These are phyloP conservation scores for Fistulifera pelliculosa DNA, from an alignment of 108 stramenopile genomes.

Conservation along the genomic window DNA sequence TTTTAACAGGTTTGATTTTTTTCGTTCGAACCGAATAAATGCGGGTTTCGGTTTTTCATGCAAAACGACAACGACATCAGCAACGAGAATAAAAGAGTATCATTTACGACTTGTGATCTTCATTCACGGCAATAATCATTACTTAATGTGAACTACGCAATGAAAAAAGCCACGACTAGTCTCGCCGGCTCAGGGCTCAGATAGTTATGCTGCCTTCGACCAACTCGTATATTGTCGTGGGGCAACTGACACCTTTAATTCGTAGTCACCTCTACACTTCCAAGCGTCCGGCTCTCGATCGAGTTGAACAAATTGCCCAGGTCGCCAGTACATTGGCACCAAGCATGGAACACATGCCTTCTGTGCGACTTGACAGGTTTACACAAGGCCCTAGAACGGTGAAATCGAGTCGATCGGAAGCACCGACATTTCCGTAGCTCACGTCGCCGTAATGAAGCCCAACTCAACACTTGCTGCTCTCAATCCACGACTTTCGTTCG, in stretches of 20 bases:
- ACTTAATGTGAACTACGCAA: too few relatives aligned
- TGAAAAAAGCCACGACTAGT: too few relatives aligned
- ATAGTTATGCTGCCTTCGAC: too few relatives aligned
- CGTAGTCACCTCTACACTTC: slow-evolving; percentile 2
- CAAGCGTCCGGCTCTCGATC: neutral
- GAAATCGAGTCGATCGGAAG: slow-evolving; percentile 8
- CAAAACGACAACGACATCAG: too few relatives aligned
- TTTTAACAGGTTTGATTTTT: too few relatives aligned
- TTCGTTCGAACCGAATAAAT: too few relatives aligned
- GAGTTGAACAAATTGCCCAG: slow-evolving; percentile 3
- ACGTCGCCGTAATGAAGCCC: slow-evolving; percentile 8
- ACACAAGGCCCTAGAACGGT: slow-evolving; percentile 13
- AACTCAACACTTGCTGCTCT: neutral
- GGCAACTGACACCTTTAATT: neutral
- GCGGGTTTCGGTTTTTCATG: too few relatives aligned
- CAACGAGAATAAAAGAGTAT: too few relatives aligned
- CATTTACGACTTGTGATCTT: too few relatives aligned
- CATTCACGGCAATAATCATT: too few relatives aligned
- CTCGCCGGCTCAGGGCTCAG: too few relatives aligned
- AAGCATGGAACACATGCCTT: slow-evolving; percentile 8
- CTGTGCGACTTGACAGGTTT: slow-evolving; percentile 10
- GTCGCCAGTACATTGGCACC: slow-evolving; percentile 9
- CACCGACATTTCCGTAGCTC: slow-evolving; percentile 14
- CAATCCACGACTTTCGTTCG: slow-evolving; percentile 7
- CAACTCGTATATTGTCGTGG: slow-evolving; percentile 2